Evolutionary conservation across 192 early-diverging fungal species (phyloP), one percentile per base, ranked within the genome.

Genomic region (Coemansia sp.): DNA sequence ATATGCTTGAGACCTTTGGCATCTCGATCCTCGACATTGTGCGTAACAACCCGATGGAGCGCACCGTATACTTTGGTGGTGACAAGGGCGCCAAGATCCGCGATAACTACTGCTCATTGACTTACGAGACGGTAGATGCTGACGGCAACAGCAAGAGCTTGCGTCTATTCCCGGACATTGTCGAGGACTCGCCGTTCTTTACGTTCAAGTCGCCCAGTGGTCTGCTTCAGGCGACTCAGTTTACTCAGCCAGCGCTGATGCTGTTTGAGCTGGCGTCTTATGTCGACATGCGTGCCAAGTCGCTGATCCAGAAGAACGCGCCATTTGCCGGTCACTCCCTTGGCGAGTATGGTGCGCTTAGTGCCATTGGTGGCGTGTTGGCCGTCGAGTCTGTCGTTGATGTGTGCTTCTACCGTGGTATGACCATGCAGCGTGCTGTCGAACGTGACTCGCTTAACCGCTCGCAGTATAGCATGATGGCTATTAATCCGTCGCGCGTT

Each of bases 391-490:
- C 87, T 25, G 67, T 95, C 7, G 90, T 93, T 47, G 94, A 96
- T 59, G 90, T 96, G 45, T 90, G 92, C 21, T 96, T 96, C 82
- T 96, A 95, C 83, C 89, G 94, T 68, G 94, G 94, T 72, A 92
- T 95, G 90, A 96, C 94, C 30, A 96, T 96, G 94, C 94, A 96
- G 83, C 84, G 87, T 45, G 91, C 94, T 51, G 94, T 96, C 30
- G 84, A 84, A 55, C 90, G 94, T 58, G 94, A 95, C 62, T 66
- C 74, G n/a, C 57, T 78, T 14, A 91, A 90, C 55, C 88, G 92
- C 42, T 96, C 94, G 68, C 85, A 94, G 80, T 96, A 94, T 80
- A 91, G 89, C 80, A 96, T 96, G 94, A 86, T 86, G 70, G 94
- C 94, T 42, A 88, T 96, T 57, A 96, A 93, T 80, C 94, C 94